Conservation (phyloP, 805 yeast genomes). For the Starmerella geochares region DNA sequence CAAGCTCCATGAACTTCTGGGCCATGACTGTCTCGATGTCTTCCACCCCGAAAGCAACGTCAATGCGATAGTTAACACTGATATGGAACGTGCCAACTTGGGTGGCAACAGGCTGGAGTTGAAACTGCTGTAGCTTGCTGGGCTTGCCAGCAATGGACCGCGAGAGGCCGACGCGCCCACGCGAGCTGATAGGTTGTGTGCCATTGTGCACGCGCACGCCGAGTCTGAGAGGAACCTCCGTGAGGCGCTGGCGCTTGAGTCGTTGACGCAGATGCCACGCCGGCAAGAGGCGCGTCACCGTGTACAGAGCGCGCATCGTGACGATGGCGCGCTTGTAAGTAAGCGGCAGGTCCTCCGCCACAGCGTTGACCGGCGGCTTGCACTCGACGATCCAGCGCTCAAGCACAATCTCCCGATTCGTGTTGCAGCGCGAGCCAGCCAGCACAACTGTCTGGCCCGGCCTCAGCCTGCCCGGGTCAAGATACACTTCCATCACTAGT, state of each 20-base stretch:
- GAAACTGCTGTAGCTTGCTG: conserved; percentile 51
- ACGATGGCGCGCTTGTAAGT: conserved; percentile 67
- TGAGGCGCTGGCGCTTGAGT: conserved; percentile 35
- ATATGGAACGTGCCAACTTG: conserved; percentile 62
- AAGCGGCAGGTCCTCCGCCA: conserved; percentile 45
- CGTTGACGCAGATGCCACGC: conserved; percentile 47
- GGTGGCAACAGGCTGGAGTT: conserved; percentile 62
- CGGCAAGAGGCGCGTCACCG: conserved; percentile 60
- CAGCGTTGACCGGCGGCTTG: conserved; percentile 34
- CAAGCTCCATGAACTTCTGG: conserved; percentile 45
- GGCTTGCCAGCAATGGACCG: conserved; percentile 45
- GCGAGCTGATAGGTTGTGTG: conserved; percentile 61
- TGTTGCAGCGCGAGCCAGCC: conserved; percentile 38
- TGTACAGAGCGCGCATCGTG: conserved; percentile 61
- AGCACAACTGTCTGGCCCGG: conserved; percentile 51
- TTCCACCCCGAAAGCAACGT: conserved; percentile 55
- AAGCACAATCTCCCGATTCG: conserved; percentile 74
- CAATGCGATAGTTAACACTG: conserved; percentile 69
- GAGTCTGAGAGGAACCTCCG: conserved; percentile 37
- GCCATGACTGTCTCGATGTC: conserved; percentile 58
- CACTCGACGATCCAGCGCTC: conserved; percentile 91
- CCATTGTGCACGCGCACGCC: conserved; percentile 62
- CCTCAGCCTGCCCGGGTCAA: conserved; percentile 52
- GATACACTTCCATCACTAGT: conserved; percentile 70
- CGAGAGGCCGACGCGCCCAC: conserved; percentile 77